Base-by-base conservation (phyloP, 1,284 basidiomycete species). In the Apiotrichum gracile region DNA sequence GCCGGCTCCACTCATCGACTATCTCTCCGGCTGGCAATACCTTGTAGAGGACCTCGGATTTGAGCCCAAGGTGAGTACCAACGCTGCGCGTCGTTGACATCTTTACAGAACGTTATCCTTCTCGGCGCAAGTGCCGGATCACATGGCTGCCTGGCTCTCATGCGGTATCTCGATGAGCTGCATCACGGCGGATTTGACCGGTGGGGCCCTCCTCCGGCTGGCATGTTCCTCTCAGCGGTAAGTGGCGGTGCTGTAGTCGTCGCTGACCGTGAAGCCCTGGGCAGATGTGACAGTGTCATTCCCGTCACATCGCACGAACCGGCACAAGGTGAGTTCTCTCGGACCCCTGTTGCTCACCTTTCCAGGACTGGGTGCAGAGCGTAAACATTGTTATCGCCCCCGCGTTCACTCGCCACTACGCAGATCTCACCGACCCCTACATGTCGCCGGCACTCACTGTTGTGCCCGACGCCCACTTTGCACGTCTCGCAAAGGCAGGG, bases 111-210 rank as follows among this genome's bases (percentile, higher is more conserved):
- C 45, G 40, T 59, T 22, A 38, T 59, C 14, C 39, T 59, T 24
- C 14, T 37, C 16, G 57, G 57, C 12, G 47, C 45, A n/a, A 50
- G 47, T 8, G 57, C 51, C 0, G 57, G 57, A 17, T 53, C 38
- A 6, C 53, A 59, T 31, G 47, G 38, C 19, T 25, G 37, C 19
- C 51, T 59, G 25, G 40, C 40, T 8, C 43, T 59, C 27, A 45
- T 46, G 21, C 50, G 57, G 1, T 59, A 59, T 40, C 51, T 59
- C 25, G 57, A 59, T 14, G 47, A 52, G 21, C 48, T 59, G 13
- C 6, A 41, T 2, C 40, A 55, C 9, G 13, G 31, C 6, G 51
- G 51, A 22, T 57, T 43, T 22, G 48, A 45, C 3, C 29, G 35
- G 19, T 47, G 40, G 26, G 51, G 55, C 12, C 45, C 50, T 2